Conservation (phyloP, 306 rosid species). For the Lablab purpureus region DNA sequence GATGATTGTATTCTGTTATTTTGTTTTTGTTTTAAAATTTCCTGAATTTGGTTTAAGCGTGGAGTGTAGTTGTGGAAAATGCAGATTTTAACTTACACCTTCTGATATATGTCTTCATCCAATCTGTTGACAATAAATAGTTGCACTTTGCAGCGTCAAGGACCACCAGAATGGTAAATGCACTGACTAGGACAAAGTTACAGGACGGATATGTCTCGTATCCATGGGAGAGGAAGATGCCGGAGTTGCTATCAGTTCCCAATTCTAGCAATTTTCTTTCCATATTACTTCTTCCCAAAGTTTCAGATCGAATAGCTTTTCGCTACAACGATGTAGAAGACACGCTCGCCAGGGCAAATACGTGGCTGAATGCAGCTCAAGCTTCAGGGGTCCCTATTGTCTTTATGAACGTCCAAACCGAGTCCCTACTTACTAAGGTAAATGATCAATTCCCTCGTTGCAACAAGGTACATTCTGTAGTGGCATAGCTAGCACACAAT, state of each 20-base stretch:
- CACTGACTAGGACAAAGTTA: constrained; percentile 60
- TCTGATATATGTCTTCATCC: constrained; percentile 46
- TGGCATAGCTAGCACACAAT: constrained; percentile 7
- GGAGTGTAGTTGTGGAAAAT: constrained; percentile 3
- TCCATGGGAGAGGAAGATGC: constrained; percentile 92
- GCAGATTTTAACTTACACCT: background rate
- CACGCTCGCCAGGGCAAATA: constrained; percentile 88
- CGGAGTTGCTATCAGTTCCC: constrained; percentile 77
- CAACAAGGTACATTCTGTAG: constrained; percentile 15
- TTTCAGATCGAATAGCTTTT: constrained; percentile 74
- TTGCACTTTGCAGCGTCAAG: constrained; percentile 70
- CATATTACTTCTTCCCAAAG: constrained; percentile 83
- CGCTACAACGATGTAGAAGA: constrained; percentile 92
- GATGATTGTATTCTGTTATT: background rate
- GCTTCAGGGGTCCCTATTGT: constrained; percentile 84
- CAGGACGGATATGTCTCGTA: constrained; percentile 93
- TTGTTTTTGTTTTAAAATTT: background rate
- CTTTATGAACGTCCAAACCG: constrained; percentile 91
- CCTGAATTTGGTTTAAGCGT: background rate
- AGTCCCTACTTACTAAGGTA: constrained; percentile 94
- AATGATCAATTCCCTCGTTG: background rate
- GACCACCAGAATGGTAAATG: constrained; percentile 74
- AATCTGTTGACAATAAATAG: constrained; percentile 29
- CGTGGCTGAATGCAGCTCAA: constrained; percentile 90
- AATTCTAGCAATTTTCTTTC: constrained; percentile 78